Evolutionary conservation across 1,284 basidiomycete genomes (phyloP).

Genomic region (Pseudozyma thailandica): DNA sequence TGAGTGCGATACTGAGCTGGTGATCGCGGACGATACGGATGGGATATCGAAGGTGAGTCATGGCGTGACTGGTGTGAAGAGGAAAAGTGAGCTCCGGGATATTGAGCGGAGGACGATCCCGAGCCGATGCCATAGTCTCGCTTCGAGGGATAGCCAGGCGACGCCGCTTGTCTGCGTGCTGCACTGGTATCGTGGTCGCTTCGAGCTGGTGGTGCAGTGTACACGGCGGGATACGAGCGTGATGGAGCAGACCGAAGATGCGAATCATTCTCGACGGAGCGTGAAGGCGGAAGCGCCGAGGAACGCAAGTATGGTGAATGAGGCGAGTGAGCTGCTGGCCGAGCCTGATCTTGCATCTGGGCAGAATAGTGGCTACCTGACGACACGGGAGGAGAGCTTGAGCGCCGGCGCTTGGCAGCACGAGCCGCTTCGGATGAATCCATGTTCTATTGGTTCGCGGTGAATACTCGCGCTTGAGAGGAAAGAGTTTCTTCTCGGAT

Average conservation of each 20-base stretch:
- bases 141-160: constrained; percentile 6
- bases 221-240: too few species aligned
- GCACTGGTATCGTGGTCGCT: too few species aligned
- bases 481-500: constrained; percentile 1
- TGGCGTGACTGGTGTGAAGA: too few species aligned
- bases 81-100: too few species aligned
- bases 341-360: constrained; percentile 22
- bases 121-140: constrained; percentile 7
- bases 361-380: too few species aligned
- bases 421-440: constrained; percentile 10
- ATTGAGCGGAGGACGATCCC: too few species aligned
- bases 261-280: not conserved
- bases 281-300: constrained; percentile 24
- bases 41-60: constrained; percentile 9
- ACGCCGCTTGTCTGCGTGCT: too few species aligned
- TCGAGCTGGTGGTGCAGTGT: too few species aligned
- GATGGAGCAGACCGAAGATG: constrained; percentile 3
- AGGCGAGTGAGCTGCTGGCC: constrained; percentile 22
- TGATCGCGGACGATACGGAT: constrained; percentile 19
- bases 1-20: constrained; percentile 12
- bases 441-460: constrained; percentile 10
- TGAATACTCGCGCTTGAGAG: too few species aligned
- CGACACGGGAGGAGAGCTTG: constrained; percentile 16
- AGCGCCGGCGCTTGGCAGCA: constrained; percentile 28
- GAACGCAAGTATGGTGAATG: constrained; percentile 17